A percentile compares a stretch with the other conserved stretches of the same genome.
Evolutionary conservation across 495 filamentous ascomycete genomes (phyloP).

Genomic region (Neurospora tetrasperma): DNA sequence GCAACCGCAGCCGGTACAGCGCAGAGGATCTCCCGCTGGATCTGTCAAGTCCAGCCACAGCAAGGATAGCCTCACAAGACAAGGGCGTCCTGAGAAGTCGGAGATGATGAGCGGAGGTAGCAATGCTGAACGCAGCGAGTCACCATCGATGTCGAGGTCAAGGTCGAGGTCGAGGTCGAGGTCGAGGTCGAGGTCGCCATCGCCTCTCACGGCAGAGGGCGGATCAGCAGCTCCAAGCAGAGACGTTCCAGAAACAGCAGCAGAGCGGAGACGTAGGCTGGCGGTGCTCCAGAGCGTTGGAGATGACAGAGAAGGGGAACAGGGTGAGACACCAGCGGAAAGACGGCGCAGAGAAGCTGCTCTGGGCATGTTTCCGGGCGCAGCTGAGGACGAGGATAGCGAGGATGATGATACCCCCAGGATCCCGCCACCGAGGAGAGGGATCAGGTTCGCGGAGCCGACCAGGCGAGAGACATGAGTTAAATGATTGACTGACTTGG

Average conservation of each 20-base stretch:
- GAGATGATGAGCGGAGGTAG: conserved; percentile 13
- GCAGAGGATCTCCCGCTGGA: conserved; percentile 2
- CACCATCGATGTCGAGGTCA: conserved; percentile 4
- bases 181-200: not conserved
- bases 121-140: conserved; percentile 11
- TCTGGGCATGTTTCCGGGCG: conserved; percentile 50
- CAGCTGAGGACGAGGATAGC: conserved; percentile 48
- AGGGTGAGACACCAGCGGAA: conserved; percentile 73
- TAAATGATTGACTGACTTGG: not conserved
- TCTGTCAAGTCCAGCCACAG: not conserved
- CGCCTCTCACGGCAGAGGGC: conserved; percentile 4
- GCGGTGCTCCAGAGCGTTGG: conserved; percentile 27
- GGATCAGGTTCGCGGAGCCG: conserved; percentile 39
- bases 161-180: not conserved
- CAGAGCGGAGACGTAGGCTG: conserved; percentile 31
- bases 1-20: not conserved
- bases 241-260: conserved; percentile 28
- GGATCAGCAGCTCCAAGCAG: conserved; percentile 8
- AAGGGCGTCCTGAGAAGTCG: not conserved
- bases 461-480: conserved; percentile 14
- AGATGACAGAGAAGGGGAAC: conserved; percentile 28
- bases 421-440: conserved; percentile 30
- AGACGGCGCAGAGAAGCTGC: conserved; percentile 74
- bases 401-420: conserved; percentile 50
- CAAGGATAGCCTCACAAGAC: not conserved